Evolutionary conservation across 495 filamentous ascomycete species (phyloP).

Genomic region (Hypomontagnella submonticulosa): DNA sequence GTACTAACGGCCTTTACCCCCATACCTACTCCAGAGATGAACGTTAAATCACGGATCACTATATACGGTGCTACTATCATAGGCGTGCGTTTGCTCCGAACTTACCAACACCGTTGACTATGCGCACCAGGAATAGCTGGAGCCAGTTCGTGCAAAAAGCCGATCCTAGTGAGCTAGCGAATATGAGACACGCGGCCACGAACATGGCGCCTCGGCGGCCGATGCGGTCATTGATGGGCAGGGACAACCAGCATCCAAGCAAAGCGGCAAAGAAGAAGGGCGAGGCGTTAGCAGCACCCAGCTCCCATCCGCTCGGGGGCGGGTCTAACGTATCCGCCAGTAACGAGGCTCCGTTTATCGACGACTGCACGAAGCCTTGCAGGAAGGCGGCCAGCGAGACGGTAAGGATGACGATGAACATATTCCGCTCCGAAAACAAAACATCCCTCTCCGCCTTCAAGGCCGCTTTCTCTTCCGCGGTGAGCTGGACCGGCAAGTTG

Average conservation of each 20-base stretch:
- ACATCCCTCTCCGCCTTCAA: constrained; percentile 44
- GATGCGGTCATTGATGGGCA: constrained; percentile 46
- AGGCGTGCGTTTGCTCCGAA: background rate
- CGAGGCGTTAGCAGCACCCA: constrained; percentile 37
- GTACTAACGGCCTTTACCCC: constrained; percentile 49
- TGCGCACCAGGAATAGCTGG: constrained; percentile 32
- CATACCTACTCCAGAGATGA: constrained; percentile 39
- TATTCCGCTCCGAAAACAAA: constrained; percentile 37
- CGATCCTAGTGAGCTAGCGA: constrained; percentile 44
- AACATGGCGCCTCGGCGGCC: constrained; percentile 47
- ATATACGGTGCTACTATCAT: background rate
- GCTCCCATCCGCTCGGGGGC: constrained; percentile 27
- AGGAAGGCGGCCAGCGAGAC: constrained; percentile 49
- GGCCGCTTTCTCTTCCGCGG: constrained; percentile 36
- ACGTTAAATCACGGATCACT: background rate
- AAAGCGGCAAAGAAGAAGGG: constrained; percentile 46
- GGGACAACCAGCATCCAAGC: constrained; percentile 46
- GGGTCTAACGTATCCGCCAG: constrained; percentile 25
- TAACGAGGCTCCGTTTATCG: constrained; percentile 44
- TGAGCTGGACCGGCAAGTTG: constrained; percentile 32
- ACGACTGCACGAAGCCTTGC: constrained; percentile 46
- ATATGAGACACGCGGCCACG: constrained; percentile 44
- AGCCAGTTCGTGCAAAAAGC: constrained; percentile 38
- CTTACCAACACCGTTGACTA: constrained; percentile 48
- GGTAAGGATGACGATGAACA: constrained; percentile 47